Percentiles rank a stretch among this genome's conserved stretches.
Conservation (phyloP, 192 early-diverging fungal genomes). For the Coemansia umbellata region DNA sequence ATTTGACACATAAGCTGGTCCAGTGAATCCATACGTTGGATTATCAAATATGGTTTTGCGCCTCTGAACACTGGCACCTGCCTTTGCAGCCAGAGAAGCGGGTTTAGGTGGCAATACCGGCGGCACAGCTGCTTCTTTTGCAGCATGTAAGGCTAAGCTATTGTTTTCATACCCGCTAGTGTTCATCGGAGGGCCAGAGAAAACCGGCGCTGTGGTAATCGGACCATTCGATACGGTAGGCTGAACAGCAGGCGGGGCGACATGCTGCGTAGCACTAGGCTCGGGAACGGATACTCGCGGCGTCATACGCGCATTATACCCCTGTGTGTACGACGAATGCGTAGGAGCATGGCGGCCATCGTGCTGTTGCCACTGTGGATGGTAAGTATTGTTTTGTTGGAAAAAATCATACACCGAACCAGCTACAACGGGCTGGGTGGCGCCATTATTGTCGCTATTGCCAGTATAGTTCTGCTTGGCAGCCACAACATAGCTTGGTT, state of each 20-base stretch:
- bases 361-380: constrained; percentile 10
- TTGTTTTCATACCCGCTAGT: neutral
- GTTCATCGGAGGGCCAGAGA: neutral
- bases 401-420: constrained; percentile 44
- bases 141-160: neutral
- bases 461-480: too few relatives aligned
- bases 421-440: neutral
- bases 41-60: constrained; percentile 59
- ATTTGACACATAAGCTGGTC: constrained; percentile 12
- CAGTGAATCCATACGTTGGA: constrained; percentile 42
- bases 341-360: constrained; percentile 11
- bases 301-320: constrained; percentile 9
- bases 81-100: neutral
- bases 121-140: neutral
- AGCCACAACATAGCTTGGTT: too few relatives aligned
- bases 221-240: neutral
- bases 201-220: neutral
- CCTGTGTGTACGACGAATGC: constrained; percentile 19
- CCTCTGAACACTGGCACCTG: constrained; percentile 8
- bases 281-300: neutral
- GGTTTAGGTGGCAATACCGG: neutral
- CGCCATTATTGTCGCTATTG: too few relatives aligned
- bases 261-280: neutral
- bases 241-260: neutral
- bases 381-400: constrained; percentile 18